Evolutionary conservation across 2,329 filamentous ascomycete genomes (phyloP).

Genomic region (Diplodia mutila): DNA sequence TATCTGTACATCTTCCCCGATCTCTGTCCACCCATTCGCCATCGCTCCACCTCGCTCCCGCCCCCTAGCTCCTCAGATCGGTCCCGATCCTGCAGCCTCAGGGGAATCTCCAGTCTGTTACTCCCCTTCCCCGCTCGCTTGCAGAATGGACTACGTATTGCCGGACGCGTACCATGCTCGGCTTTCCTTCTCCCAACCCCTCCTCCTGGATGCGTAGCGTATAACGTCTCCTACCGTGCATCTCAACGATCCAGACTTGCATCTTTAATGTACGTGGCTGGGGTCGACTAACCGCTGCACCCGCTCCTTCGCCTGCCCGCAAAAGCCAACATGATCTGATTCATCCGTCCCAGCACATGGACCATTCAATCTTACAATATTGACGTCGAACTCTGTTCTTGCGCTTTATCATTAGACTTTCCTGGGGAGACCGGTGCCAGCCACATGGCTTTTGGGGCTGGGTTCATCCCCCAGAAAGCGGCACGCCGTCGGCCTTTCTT

Average conservation of each 20-base stretch:
- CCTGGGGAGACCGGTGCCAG: background rate
- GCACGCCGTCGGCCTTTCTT: background rate
- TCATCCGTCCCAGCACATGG: background rate
- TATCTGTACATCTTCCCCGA: background rate
- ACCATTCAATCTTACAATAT: background rate
- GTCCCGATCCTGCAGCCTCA: constrained; percentile 8
- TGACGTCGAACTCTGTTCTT: background rate
- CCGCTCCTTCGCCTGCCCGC: background rate
- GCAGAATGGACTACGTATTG: background rate
- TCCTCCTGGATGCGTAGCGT: too few relatives aligned
- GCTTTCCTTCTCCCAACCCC: background rate
- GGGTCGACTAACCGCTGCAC: background rate
- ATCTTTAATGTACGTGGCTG: background rate
- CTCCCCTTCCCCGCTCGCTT: background rate
- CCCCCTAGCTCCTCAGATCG: background rate
- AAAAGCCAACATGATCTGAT: background rate
- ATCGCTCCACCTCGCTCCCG: background rate
- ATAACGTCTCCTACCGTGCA: background rate
- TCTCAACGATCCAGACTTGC: background rate
- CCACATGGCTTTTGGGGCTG: background rate
- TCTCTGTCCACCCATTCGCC: background rate
- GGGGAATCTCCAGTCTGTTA: background rate
- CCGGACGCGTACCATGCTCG: background rate
- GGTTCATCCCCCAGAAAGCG: background rate
- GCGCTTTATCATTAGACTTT: background rate